phyloP scores from a whole-genome alignment of 306 rosid genomes.

The Lagenaria siceraria region DNA sequence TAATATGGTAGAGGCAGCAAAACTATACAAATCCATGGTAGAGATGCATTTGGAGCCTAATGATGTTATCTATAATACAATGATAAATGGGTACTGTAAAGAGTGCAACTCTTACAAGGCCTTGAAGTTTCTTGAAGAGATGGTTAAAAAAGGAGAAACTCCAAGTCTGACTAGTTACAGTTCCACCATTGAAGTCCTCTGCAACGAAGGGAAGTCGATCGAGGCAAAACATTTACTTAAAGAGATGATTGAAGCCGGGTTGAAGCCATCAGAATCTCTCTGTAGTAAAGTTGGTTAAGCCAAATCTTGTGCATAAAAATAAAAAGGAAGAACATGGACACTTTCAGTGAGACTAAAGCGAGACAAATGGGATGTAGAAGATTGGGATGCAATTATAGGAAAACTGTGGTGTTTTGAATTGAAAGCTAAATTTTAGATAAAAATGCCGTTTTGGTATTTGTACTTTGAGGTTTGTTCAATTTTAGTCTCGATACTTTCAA shows the following conservation, averaged over 20 bases:
- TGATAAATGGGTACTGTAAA: conserved; percentile 68
- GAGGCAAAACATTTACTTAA: conserved; percentile 45
- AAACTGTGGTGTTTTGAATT: background rate
- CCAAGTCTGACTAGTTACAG: conserved; percentile 54
- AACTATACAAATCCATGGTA: conserved; percentile 35
- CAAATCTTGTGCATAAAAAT: background rate
- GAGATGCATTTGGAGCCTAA: conserved; percentile 41
- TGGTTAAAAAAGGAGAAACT: conserved; percentile 42
- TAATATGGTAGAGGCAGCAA: conserved; percentile 56
- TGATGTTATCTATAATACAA: conserved; percentile 47
- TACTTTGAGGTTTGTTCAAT: too few relatives aligned
- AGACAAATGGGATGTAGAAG: background rate
- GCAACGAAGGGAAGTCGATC: conserved; percentile 43
- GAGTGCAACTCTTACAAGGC: conserved; percentile 70
- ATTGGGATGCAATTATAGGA: background rate
- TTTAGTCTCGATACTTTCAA: too few relatives aligned
- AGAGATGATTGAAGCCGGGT: conserved; percentile 23
- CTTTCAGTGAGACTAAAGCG: background rate
- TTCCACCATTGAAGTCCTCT: conserved; percentile 45
- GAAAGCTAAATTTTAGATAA: background rate
- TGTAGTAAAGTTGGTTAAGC: background rate
- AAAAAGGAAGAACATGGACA: background rate
- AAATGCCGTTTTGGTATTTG: too few relatives aligned
- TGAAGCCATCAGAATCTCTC: background rate
- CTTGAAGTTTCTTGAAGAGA: conserved; percentile 51